phyloP scores from a whole-genome alignment of 139 green algal genomes.

The Limnomonas spitsbergensis region DNA sequence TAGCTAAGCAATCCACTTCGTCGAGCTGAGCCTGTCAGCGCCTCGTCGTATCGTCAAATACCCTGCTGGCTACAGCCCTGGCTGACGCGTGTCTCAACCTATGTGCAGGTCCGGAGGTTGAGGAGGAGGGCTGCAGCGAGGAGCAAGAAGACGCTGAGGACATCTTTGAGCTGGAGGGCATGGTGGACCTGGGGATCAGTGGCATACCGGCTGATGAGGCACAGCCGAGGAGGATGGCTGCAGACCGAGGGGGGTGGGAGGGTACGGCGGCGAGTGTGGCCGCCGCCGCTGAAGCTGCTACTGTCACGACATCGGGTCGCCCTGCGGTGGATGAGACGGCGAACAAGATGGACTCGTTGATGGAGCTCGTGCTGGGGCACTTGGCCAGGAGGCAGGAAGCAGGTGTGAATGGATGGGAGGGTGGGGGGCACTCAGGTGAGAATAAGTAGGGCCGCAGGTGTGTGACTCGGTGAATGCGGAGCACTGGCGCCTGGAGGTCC shows the following conservation, averaged over 20 bases:
- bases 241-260: slow-evolving; percentile 59
- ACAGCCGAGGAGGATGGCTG: not conserved
- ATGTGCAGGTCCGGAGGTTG: slow-evolving; percentile 32
- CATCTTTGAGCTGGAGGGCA: slow-evolving; percentile 82
- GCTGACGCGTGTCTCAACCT: too few relatives aligned
- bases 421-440: not conserved
- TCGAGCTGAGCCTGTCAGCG: too few relatives aligned
- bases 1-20: too few relatives aligned
- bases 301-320: slow-evolving; percentile 9
- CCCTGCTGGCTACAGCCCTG: too few relatives aligned
- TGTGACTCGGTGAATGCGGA: too few relatives aligned
- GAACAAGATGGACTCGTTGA: slow-evolving; percentile 86
- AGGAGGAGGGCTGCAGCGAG: slow-evolving; percentile 47
- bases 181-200: slow-evolving; percentile 65
- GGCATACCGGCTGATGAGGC: slow-evolving; percentile 25
- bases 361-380: slow-evolving; percentile 80
- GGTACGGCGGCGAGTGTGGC: slow-evolving; percentile 28
- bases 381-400: slow-evolving; percentile 41
- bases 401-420: slow-evolving; percentile 36
- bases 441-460: too few relatives aligned
- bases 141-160: slow-evolving; percentile 60
- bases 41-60: too few relatives aligned
- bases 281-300: not conserved
- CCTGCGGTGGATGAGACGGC: slow-evolving; percentile 56
- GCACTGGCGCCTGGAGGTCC: too few relatives aligned